Conservation (phyloP, 2,329 filamentous ascomycete genomes). For the Claviceps cyperi region DNA sequence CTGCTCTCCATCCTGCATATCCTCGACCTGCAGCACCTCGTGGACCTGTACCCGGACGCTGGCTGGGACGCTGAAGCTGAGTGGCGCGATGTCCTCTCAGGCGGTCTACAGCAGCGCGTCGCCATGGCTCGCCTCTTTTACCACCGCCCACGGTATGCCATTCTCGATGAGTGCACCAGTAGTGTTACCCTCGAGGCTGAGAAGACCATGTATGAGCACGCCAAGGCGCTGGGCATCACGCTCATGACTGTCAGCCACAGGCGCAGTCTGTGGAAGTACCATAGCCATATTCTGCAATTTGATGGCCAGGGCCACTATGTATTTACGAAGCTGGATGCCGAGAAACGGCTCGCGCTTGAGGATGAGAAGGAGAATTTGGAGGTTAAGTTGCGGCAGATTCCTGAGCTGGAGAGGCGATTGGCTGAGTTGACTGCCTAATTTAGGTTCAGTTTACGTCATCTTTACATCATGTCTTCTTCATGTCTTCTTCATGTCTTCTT, state of each 20-base stretch:
- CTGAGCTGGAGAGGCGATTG: conserved; percentile 75
- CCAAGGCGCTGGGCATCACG: conserved; percentile 80
- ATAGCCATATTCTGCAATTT: conserved; percentile 87
- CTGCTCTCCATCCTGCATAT: conserved; percentile 61
- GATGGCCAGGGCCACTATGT: conserved; percentile 86
- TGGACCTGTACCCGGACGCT: conserved; percentile 52
- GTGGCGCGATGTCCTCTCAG: conserved; percentile 88
- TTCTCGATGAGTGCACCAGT: conserved; percentile 91
- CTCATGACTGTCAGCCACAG: conserved; percentile 94
- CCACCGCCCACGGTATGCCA: conserved; percentile 82
- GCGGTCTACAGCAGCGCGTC: conserved; percentile 86
- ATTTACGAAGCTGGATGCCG: conserved; percentile 81
- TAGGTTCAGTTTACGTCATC: background rate
- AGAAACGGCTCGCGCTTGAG: conserved; percentile 69
- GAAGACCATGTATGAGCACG: conserved; percentile 91
- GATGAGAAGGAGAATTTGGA: conserved; percentile 96
- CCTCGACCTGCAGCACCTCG: conserved; percentile 70
- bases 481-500: background rate
- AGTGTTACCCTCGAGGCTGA: conserved; percentile 93
- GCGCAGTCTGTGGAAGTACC: conserved; percentile 90
- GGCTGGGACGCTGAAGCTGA: conserved; percentile 92
- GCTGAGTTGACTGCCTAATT: conserved; percentile 51
- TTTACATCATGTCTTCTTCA: no score
- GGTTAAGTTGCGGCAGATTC: conserved; percentile 67
- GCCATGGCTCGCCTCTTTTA: conserved; percentile 96